Evolutionary conservation across 78 protist genomes (phyloP), one percentile per base, ranked within the genome.

Genomic region (Isochrysis galbana): DNA sequence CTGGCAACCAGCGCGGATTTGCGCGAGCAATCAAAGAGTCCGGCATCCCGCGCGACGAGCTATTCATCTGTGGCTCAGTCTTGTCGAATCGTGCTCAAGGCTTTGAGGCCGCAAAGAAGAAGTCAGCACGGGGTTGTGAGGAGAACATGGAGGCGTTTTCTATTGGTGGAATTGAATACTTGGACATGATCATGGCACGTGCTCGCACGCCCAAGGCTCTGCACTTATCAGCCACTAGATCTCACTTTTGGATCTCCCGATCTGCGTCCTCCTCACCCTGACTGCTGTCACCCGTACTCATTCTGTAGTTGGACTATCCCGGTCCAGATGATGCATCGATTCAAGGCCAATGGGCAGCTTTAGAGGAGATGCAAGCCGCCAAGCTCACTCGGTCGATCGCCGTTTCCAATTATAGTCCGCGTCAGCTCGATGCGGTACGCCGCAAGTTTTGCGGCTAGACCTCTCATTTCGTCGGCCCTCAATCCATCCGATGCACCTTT

Each of bases 51-150:
- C 90, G 90, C 36, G 67, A 41, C 26, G 90, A 87, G 72, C 90
- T 87, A 46, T 87, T 48, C 90, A 87, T 87, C 90, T 48, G 78
- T 77, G 77, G 90, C 22, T 54, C 78, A 5, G 90, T 87, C 77
- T n/a, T 87, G 25, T 87, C 90, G 32, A 55, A 87, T 77, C 45
- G 47, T 22, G 77, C 78, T n/a, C 34, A 47, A 29, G 77, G 78
- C 78, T 87, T 39, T 48, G 25, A 36, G 36, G 19, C 78, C 0
- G 90, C 78, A 29, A 10, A 38, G 61, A 22, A n/a, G 72, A 42
- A 39, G 1, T 34, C 90, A 36, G 19, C 42, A 38, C n/a, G 42
- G 23, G 90, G 78, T 4, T 87, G 74, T n/a, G 78, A 5, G 36
- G 32, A 34, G n/a, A 87, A 55, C 78, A 51, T 87, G 78, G 46